A percentile compares a stretch with the other conserved stretches of the same genome.
These are phyloP conservation scores for Luffa acutangula DNA, from an alignment of 306 rosid species.

Conservation along the genomic window DNA sequence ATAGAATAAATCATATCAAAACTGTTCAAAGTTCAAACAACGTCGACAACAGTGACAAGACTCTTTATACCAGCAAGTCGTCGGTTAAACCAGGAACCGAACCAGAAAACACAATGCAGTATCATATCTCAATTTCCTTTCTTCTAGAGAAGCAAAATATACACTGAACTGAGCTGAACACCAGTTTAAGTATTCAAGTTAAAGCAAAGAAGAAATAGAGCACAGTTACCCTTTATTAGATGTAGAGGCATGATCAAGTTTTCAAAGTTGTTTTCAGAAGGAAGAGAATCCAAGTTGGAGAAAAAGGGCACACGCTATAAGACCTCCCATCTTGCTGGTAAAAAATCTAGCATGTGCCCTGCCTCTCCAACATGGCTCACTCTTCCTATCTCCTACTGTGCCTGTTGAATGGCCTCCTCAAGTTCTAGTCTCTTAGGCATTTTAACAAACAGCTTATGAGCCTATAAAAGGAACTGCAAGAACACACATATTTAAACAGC, in stretches of 20 bases:
- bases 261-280: slow-evolving; percentile 12
- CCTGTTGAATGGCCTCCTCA: neutral
- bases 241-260: neutral
- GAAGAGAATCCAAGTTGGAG: slow-evolving; percentile 54
- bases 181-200: neutral
- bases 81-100: neutral
- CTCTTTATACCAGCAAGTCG: neutral
- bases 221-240: slow-evolving; percentile 6
- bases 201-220: neutral
- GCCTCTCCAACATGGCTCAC: slow-evolving; percentile 72
- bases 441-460: neutral
- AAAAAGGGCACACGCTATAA: slow-evolving; percentile 41
- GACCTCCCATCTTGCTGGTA: slow-evolving; percentile 17
- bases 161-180: neutral
- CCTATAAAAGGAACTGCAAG: neutral
- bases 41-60: neutral
- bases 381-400: slow-evolving; percentile 9
- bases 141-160: neutral
- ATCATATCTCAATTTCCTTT: neutral
- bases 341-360: slow-evolving; percentile 62
- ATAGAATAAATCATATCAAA: neutral
- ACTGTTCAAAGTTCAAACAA: neutral
- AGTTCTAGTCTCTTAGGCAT: neutral
- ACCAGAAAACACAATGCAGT: neutral
- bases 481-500: slow-evolving; percentile 10